Conservation (phyloP, 2,329 filamentous ascomycete species). For the Esteya vermicola region DNA sequence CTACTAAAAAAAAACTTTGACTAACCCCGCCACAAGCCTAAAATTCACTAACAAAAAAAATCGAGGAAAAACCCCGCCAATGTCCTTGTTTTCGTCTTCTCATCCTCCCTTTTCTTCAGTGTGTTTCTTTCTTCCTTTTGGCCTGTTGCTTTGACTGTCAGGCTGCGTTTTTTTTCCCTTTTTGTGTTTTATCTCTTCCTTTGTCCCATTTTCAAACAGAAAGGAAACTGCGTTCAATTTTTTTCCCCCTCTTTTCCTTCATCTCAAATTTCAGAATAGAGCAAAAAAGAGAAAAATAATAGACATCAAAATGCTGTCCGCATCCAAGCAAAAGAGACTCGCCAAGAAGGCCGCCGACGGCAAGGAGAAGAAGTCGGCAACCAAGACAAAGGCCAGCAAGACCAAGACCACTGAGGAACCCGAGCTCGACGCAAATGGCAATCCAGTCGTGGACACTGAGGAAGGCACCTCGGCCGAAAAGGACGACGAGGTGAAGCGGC, state of each 20-base stretch:
- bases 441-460: constrained; percentile 26
- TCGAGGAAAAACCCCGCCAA: constrained; percentile 3
- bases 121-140: not conserved
- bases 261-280: not conserved
- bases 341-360: constrained; percentile 59
- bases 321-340: constrained; percentile 58
- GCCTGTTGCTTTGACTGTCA: not conserved
- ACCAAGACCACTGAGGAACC: constrained; percentile 56
- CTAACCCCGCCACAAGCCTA: constrained; percentile 6
- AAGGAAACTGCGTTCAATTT: not conserved
- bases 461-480: constrained; percentile 52
- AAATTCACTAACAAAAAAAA: constrained; percentile 1
- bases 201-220: not conserved
- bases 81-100: not conserved
- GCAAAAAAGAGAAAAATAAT: not conserved
- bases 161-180: not conserved
- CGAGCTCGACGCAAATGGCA: constrained; percentile 49
- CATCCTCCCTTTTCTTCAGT: not conserved
- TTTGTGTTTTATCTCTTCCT: not conserved
- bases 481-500: constrained; percentile 68
- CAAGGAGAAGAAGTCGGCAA: constrained; percentile 56
- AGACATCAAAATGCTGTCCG: constrained; percentile 47
- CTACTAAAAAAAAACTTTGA: not conserved
- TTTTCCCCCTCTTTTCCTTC: not conserved
- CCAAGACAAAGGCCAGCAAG: constrained; percentile 20